phyloP scores from a whole-genome alignment of 202 grass and related monocot species.

The Setaria viridis region DNA sequence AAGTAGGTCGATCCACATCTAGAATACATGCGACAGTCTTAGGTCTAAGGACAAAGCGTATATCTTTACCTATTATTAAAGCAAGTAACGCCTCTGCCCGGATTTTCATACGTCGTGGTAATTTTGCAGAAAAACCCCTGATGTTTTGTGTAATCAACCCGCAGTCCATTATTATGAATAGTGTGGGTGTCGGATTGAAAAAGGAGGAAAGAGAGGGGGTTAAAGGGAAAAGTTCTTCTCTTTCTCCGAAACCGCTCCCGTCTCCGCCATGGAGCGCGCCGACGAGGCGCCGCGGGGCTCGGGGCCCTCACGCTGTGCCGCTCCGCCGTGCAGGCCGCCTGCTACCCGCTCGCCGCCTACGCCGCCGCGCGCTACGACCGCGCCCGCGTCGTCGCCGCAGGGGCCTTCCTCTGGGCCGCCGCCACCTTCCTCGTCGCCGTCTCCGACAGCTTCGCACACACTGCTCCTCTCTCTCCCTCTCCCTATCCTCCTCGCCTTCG shows the following conservation, averaged over 20 bases:
- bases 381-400: conserved; percentile 59
- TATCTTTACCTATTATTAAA: no score
- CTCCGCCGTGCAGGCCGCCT: conserved; percentile 61
- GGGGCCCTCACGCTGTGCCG: conserved; percentile 60
- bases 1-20: no score
- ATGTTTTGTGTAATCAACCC: no score
- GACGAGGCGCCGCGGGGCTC: conserved; percentile 68
- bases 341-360: conserved; percentile 66
- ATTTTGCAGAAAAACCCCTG: no score
- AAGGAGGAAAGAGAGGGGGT: no score
- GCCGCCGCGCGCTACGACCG: conserved; percentile 54
- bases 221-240: no score
- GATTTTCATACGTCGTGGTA: no score
- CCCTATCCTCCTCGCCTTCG: conserved; percentile 23
- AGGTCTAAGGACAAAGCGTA: no score
- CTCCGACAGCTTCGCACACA: conserved; percentile 50
- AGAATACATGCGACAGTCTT: no score
- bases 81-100: no score
- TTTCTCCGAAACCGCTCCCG: conserved; percentile 34
- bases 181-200: no score
- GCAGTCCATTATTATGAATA: no score
- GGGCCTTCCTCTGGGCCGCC: conserved; percentile 66
- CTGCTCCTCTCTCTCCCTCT: neutral
- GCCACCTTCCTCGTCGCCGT: conserved; percentile 41
- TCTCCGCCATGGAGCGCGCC: conserved; percentile 67